Percentiles rank a stretch among this genome's conserved stretches.
These are phyloP conservation scores for slime mould (Dictyostelium discoideum) DNA, from an alignment of 78 protist species.

Conservation along the genomic window dicty_2.7 NC_007090.3:5210001-5210500, in stretches of 20 bases:
- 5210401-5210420: background rate
- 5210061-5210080: background rate
- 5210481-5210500: background rate
- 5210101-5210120: slow-evolving; percentile 1
- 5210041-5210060: background rate
- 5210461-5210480: background rate
- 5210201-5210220: background rate
- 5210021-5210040: slow-evolving; percentile 21
- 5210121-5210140: background rate
- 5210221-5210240: background rate
- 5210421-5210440: slow-evolving; percentile 16
- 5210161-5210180: background rate
- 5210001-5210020: background rate
- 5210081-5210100: background rate
- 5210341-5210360: background rate
- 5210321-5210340: slow-evolving; percentile 7
- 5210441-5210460: slow-evolving; percentile 13
- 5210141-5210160: background rate
- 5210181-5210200: background rate
- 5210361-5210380: background rate
- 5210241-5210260: background rate
- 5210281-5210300: slow-evolving; percentile 12
- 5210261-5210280: background rate
- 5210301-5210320: background rate
- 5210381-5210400: background rate